Conservation (phyloP, 495 filamentous ascomycete genomes). For the Penicillium tannophilum region DNA sequence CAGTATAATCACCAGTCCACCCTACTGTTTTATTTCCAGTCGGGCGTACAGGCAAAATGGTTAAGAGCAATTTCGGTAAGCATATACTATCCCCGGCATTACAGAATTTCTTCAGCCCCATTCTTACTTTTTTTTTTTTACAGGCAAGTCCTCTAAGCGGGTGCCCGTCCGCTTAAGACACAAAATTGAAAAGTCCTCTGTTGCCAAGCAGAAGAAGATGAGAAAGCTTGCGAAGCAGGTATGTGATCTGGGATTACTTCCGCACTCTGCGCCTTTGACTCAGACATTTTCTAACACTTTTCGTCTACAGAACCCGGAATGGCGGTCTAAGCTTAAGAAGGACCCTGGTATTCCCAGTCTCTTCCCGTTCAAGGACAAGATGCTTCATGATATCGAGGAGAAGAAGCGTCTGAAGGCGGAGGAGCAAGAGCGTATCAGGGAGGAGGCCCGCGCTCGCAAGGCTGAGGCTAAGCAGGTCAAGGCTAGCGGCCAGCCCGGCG, state of each 20-base stretch:
- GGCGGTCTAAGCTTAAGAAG: slow-evolving; percentile 90
- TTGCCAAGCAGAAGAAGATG: slow-evolving; percentile 85
- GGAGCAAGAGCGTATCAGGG: slow-evolving; percentile 67
- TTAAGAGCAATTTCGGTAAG: slow-evolving; percentile 49
- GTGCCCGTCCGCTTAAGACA: slow-evolving; percentile 83
- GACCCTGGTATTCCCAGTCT: slow-evolving; percentile 96
- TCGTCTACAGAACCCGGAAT: slow-evolving; percentile 76
- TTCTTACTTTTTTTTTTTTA: slow-evolving; percentile 16
- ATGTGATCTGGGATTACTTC: not conserved
- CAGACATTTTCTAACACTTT: slow-evolving; percentile 4
- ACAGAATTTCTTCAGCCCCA: slow-evolving; percentile 1
- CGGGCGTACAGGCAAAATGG: slow-evolving; percentile 40
- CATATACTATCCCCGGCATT: not conserved
- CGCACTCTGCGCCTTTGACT: not conserved
- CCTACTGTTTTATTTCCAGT: slow-evolving; percentile 9
- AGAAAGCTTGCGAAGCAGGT: slow-evolving; percentile 86
- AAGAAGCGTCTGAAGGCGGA: slow-evolving; percentile 76
- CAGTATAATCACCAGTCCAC: slow-evolving; percentile 15
- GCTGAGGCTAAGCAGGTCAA: slow-evolving; percentile 43
- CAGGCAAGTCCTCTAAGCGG: slow-evolving; percentile 95
- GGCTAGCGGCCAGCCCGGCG: slow-evolving; percentile 14
- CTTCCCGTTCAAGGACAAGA: slow-evolving; percentile 96
- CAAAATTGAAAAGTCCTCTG: slow-evolving; percentile 93
- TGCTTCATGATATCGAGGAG: slow-evolving; percentile 93
- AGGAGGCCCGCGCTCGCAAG: slow-evolving; percentile 69